phyloP scores from a whole-genome alignment of 2,329 filamentous ascomycete genomes.

The Diaporthe sp. region DNA sequence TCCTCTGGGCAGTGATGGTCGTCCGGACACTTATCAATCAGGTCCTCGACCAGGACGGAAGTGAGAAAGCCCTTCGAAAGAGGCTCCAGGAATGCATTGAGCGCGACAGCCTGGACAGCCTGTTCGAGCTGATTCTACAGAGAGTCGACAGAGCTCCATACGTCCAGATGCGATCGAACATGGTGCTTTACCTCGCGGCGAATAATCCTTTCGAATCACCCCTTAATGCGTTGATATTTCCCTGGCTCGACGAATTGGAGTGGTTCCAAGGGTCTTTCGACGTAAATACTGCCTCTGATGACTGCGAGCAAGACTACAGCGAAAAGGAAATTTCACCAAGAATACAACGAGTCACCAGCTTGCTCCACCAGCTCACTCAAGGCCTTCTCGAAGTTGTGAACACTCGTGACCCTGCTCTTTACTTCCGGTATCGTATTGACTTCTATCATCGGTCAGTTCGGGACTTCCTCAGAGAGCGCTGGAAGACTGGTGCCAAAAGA shows the following conservation, averaged over 20 bases:
- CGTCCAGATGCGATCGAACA: conserved; percentile 8
- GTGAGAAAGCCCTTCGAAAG: neutral
- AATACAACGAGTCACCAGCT: neutral
- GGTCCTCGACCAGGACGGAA: conserved; percentile 3
- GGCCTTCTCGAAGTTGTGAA: conserved; percentile 13
- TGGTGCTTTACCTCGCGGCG: conserved; percentile 11
- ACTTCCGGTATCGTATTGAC: conserved; percentile 1
- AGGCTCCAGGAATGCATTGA: conserved; percentile 15
- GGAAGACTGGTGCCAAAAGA: neutral
- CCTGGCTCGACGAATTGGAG: conserved; percentile 5
- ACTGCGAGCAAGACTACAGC: neutral
- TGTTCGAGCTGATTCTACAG: conserved; percentile 19
- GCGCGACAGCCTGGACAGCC: conserved; percentile 6
- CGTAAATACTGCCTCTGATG: too few species aligned
- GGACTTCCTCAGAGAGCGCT: neutral
- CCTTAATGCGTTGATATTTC: neutral
- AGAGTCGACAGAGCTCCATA: neutral
- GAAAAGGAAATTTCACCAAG: neutral
- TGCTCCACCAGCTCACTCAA: conserved; percentile 20
- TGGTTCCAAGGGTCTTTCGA: neutral
- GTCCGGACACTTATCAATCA: conserved; percentile 8
- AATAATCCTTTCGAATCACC: conserved; percentile 17
- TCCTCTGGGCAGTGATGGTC: conserved; percentile 18
- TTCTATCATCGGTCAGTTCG: conserved; percentile 12
- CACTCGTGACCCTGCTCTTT: neutral